Conservation (phyloP, 2,329 filamentous ascomycete genomes). For the Ramichloridium luteum region DNA sequence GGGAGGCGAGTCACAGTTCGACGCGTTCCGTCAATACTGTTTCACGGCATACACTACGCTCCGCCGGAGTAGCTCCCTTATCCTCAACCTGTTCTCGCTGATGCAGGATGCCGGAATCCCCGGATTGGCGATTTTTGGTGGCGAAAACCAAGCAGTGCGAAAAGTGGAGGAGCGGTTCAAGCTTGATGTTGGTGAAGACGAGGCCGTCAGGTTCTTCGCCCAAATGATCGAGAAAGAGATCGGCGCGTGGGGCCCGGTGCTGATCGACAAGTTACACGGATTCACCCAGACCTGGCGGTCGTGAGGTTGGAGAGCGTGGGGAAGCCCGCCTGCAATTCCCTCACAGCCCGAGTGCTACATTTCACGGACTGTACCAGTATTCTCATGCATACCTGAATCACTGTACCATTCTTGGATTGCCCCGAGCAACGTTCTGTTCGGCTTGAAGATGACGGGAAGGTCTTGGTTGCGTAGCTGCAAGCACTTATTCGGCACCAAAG, state of each 20-base stretch:
- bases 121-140: constrained; percentile 59
- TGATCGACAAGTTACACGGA: constrained; percentile 90
- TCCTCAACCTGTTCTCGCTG: constrained; percentile 86
- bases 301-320: no score
- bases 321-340: no score
- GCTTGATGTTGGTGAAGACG: constrained; percentile 80
- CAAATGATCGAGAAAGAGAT: constrained; percentile 82
- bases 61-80: constrained; percentile 77
- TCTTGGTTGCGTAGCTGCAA: no score
- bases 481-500: no score
- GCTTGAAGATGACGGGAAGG: no score
- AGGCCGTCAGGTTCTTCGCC: constrained; percentile 79
- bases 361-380: no score
- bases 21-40: constrained; percentile 86
- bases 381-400: no score
- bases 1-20: constrained; percentile 47
- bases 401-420: no score
- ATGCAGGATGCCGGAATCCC: constrained; percentile 98
- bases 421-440: no score
- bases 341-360: no score
- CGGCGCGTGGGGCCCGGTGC: constrained; percentile 78
- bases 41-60: constrained; percentile 89
- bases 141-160: constrained; percentile 68
- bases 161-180: constrained; percentile 95
- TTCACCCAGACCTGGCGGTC: constrained; percentile 83